Base-by-base conservation (phyloP, 352 stramenopile genomes). In the Globisporangium recalcitrans region DNA sequence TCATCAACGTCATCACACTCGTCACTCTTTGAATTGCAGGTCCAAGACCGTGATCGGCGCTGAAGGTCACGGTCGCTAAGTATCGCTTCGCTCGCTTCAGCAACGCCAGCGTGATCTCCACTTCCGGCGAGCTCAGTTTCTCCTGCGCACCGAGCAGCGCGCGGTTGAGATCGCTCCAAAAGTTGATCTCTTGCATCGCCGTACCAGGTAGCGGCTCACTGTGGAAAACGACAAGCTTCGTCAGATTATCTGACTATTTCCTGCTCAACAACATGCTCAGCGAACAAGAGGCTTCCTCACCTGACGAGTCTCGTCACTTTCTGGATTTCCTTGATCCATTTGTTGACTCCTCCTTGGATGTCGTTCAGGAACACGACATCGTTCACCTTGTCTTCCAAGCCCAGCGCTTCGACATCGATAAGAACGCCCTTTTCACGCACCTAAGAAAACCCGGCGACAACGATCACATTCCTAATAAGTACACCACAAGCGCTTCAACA, bases 271-370 rank as follows among this genome's bases (percentile, higher is more conserved):
- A n/a, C n/a, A n/a, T n/a, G n/a, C n/a, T n/a, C n/a, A n/a, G n/a
- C n/a, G n/a, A n/a, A n/a, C n/a, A 52, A 29, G 27, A 9, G 7
- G 10, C 16, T 19, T 21, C 19, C 46, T 14, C 16, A 88, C 78
- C 85, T 85, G 27, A 95, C 82, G 3, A 98, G 75, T 10, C 82
- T 76, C 13, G 90, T 97, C 44, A 98, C 89, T 74, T 97, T 97
- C 65, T 97, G 92, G 48, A 98, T 98, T 67, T 98, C 93, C 67
- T 96, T 97, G 64, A 97, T 96, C 93, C 93, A 98, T 55, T 93
- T 91, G 73, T 94, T 96, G n/a, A 97, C 90, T 32, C 86, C 83
- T 38, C 75, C 84, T 63, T 96, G 87, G 22, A 96, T 93, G 11
- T 88, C 83, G 63, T 96, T 96, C 4, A 96, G 63, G 62, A 95